Evolutionary conservation across 2,329 filamentous ascomycete genomes (phyloP), one percentile per base, ranked within the genome.

Genomic region (Calonectria henricotiae): DNA sequence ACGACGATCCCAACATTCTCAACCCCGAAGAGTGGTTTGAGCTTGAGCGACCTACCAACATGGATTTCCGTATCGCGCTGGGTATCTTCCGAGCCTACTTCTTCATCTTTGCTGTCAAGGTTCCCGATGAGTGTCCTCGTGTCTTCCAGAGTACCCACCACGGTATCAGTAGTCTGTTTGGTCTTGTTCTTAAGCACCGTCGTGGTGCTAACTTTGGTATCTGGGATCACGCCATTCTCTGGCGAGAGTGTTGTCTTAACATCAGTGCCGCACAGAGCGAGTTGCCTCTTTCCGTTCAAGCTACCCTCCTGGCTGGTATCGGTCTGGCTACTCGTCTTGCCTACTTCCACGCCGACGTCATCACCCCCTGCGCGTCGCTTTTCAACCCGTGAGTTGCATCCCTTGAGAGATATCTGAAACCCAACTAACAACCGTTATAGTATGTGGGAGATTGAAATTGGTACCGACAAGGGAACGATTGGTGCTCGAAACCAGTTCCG

Each of bases 121-220:
- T 74, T 1, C 73, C 73, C 2, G 60, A 74, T 2, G 67, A 71
- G 0, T 74, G 73, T 46, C 73, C 73, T 11, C 72, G 65, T 4
- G 73, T 73, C 0, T 74, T 74, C n/a, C 73, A 74, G 44, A 74
- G 73, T 47, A 74, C 73, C 3, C 73, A 74, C 17, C 73, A 74
- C 37, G 73, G 73, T 8, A 74, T 74, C 9, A 74, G 72, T 15
- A 72, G 72, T 41, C 51, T 74, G n/a, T 74, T 68, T 12, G 73
- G 73, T 13, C 49, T 74, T 46, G 63, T 74, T 2, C 39, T 74
- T 23, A 70, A 74, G 44, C 73, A 70, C 30, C 71, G 69, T 11
- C 71, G 71, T 7, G 73, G 71, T 23, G 70, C 69, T 11, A 74
- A 62, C 37, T 74, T 74, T 62, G 71, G 73, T 17, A 74, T 74